Base-by-base conservation (phyloP, 768 basidiomycete species). In the Auricularia heimuer region DNA sequence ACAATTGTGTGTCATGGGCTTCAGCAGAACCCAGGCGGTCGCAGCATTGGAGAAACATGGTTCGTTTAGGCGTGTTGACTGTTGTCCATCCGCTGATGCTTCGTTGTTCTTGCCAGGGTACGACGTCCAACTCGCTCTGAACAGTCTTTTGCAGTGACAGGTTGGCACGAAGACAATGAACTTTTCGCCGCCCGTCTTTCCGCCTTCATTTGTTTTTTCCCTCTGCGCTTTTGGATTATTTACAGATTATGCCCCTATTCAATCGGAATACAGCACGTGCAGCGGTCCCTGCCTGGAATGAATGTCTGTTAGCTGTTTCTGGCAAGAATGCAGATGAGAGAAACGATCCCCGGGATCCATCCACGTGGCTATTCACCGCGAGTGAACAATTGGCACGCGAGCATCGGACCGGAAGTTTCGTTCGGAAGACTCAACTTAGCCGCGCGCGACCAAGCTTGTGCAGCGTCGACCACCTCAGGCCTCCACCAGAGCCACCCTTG, bases 1-100 rank as follows among this genome's bases (percentile, higher is more conserved):
- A 71, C 86, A 89, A 71, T 78, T 98, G 47, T 86, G 85, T 60
- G 83, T 82, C 21, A 97, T 98, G 94, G 96, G 96, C 33, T 98
- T 98, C 79, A 87, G 83, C 67, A 83, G 95, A 51, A 74, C 78
- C 16, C 87, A 94, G 72, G 91, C 92, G 0, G 83, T 98, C 6
- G 82, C 81, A 12, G 93, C 95, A 12, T 79, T 98, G 4, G 95
- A 96, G 74, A 86, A 83, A 65, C 80, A 89, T 71, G 86, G 85
- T 64, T 97, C 56, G 56, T 60, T 42, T 42, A 8, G 7, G 39
- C 39, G 56, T 4, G 18, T 12, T 51, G 11, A 10, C 16, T 18
- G 47, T 21, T 18, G 14, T 29, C 24, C 56, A 60, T 24, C 18
- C 24, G 16, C 16, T 34, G 10, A 24, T 7, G 14, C 16, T 60